A percentile compares a stretch with the other conserved stretches of the same genome.
Evolutionary conservation across 2,329 filamentous ascomycete species (phyloP).

Genomic region (Hymenoscyphus fructigenus): DNA sequence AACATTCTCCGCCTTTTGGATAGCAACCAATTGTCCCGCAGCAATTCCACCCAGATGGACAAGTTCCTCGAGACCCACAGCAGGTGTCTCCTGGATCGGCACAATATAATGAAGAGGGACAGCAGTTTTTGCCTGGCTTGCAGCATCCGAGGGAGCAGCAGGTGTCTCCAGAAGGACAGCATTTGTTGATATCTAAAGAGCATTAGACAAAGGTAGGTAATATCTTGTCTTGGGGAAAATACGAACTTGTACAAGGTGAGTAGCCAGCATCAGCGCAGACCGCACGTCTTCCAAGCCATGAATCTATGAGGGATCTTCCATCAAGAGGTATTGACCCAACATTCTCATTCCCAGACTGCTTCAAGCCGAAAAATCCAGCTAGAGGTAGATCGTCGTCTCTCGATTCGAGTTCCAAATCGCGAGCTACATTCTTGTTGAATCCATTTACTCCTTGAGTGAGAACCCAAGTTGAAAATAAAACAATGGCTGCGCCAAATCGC

Average conservation of each 20-base stretch:
- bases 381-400: conserved; percentile 7
- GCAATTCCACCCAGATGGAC: conserved; percentile 17
- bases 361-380: conserved; percentile 7
- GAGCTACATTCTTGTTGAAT: neutral
- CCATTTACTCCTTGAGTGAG: neutral
- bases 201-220: neutral
- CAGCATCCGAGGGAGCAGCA: conserved; percentile 19
- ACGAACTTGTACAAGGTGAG: conserved; percentile 15
- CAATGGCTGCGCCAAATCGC: neutral
- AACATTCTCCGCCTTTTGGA: conserved; percentile 18
- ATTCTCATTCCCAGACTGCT: neutral
- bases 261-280: conserved; percentile 12
- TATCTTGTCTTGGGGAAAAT: neutral
- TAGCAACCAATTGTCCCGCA: conserved; percentile 14
- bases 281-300: conserved; percentile 17
- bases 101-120: conserved; percentile 14
- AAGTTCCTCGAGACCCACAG: conserved; percentile 13
- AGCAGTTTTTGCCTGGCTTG: conserved; percentile 15
- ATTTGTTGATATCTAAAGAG: conserved; percentile 6
- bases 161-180: conserved; percentile 17
- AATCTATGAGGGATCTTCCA: conserved; percentile 16
- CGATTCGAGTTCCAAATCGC: neutral
- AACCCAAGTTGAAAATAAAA: neutral
- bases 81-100: conserved; percentile 17
- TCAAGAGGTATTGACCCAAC: conserved; percentile 14